Evolutionary conservation across 371 early-diverging fungal species (phyloP).

Genomic region (Rhizopus microsporus): DNA sequence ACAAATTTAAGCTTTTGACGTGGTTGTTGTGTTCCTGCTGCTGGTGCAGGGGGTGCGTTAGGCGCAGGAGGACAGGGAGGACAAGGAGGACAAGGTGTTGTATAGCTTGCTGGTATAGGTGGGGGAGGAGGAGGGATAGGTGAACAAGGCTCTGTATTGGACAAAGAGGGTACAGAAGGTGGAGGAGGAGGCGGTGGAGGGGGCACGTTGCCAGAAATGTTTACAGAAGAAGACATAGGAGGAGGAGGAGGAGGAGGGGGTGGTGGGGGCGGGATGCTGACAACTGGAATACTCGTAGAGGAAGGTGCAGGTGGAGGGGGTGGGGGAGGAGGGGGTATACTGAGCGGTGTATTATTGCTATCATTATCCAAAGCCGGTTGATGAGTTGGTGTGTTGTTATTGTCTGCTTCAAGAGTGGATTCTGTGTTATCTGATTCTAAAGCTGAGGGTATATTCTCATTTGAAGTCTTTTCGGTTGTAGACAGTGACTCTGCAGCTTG

Average conservation of each 20-base stretch:
- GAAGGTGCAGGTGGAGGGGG: conserved; percentile 27
- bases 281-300: neutral
- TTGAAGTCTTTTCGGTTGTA: too few relatives aligned
- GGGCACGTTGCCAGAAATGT: conserved; percentile 2
- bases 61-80: conserved; percentile 13
- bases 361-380: neutral
- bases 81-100: conserved; percentile 21
- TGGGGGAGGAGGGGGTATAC: conserved; percentile 3
- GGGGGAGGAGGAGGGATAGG: conserved; percentile 29
- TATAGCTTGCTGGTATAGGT: conserved; percentile 1
- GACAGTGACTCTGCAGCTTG: neutral
- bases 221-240: conserved; percentile 2
- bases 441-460: too few relatives aligned
- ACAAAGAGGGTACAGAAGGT: conserved; percentile 29
- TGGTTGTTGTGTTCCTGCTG: conserved; percentile 46
- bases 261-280: conserved; percentile 5
- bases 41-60: conserved; percentile 23
- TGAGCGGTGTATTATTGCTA: neutral
- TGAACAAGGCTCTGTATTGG: conserved; percentile 20
- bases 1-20: conserved; percentile 76
- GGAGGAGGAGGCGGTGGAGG: conserved; percentile 21
- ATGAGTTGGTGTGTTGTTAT: neutral
- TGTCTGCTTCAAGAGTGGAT: too few relatives aligned
- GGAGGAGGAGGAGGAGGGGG: conserved; percentile 23
- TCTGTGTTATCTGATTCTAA: too few relatives aligned